Conservation (phyloP, 2,329 filamentous ascomycete genomes). For the Microdochium bolleyi region DNA sequence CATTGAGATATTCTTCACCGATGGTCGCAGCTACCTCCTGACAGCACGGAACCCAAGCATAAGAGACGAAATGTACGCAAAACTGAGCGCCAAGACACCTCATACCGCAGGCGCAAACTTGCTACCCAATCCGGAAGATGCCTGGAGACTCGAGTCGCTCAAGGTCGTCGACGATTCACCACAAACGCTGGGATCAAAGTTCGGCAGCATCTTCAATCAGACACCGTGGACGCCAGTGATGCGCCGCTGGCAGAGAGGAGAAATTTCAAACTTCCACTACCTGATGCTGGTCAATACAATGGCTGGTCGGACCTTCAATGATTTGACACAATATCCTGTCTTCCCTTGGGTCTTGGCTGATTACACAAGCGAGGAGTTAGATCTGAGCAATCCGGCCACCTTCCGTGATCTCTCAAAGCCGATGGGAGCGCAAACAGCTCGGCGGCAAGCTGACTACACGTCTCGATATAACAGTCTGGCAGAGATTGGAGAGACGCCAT, state of each 20-base stretch:
- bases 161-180: conserved; percentile 55
- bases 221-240: conserved; percentile 77
- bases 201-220: conserved; percentile 86
- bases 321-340: conserved; percentile 94
- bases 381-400: conserved; percentile 73
- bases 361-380: conserved; percentile 88
- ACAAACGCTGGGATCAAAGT: conserved; percentile 70
- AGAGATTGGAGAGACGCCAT: conserved; percentile 87
- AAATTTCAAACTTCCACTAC: conserved; percentile 98
- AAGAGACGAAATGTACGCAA: conserved; percentile 74
- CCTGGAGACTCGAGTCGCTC: conserved; percentile 84
- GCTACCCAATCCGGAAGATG: conserved; percentile 72
- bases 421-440: conserved; percentile 82
- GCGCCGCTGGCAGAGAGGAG: conserved; percentile 83
- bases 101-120: conserved; percentile 65
- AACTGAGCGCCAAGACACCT: conserved; percentile 70
- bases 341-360: conserved; percentile 97
- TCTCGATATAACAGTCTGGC: conserved; percentile 81
- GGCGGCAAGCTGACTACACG: conserved; percentile 69
- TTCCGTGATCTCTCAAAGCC: conserved; percentile 92
- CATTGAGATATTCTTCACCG: conserved; percentile 95
- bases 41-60: conserved; percentile 68
- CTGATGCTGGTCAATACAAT: conserved; percentile 98
- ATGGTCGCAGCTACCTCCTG: conserved; percentile 88
- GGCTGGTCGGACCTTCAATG: conserved; percentile 94